Evolutionary conservation across 2,329 filamentous ascomycete species (phyloP), one percentile per base, ranked within the genome.

Genomic region (Mariannaea sp.): DNA sequence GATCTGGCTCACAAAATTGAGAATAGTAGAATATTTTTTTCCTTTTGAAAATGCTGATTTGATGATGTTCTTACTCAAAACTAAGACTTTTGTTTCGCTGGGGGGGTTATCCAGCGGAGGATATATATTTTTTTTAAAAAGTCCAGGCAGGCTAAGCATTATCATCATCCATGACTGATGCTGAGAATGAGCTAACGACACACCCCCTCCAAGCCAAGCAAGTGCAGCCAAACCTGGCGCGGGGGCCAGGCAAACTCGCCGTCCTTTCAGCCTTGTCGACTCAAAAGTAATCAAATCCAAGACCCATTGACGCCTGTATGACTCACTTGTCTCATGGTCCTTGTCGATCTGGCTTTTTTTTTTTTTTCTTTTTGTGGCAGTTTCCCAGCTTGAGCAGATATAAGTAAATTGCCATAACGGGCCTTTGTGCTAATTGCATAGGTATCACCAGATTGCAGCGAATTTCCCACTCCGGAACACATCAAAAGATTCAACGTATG

Each of bases 391-490:
- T 41, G 19, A 33, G 39, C 16, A 12, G n/a, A 39, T 20, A 8
- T 33, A n/a, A 42, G 9, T 35, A 33, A 17, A 29, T 29, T 13
- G 39, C 17, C 14, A 49, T 49, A 42, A 36, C 46, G 38, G 38
- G 46, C 42, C 38, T 40, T 24, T 45, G 17, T 24, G 41, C 40
- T 52, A 52, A 41, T 24, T 52, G 49, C 49, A 52, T 52, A 45
- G 29, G 12, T 29, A 29, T 29, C 12, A 29, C 26, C 29, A 32
- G 13, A n/a, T n/a, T 12, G 22, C 22, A 24, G 8, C 22, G 22
- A 24, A 24, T 8, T 24, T n/a, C n/a, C n/a, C n/a, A n/a, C n/a
- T n/a, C n/a, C n/a, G n/a, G n/a, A n/a, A n/a, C n/a, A n/a, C n/a
- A n/a, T n/a, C n/a, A n/a, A n/a, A n/a, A n/a, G n/a, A n/a, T n/a